Evolutionary conservation across 2,329 filamentous ascomycete species (phyloP).

Genomic region (Sporothrix brunneoviolacea): DNA sequence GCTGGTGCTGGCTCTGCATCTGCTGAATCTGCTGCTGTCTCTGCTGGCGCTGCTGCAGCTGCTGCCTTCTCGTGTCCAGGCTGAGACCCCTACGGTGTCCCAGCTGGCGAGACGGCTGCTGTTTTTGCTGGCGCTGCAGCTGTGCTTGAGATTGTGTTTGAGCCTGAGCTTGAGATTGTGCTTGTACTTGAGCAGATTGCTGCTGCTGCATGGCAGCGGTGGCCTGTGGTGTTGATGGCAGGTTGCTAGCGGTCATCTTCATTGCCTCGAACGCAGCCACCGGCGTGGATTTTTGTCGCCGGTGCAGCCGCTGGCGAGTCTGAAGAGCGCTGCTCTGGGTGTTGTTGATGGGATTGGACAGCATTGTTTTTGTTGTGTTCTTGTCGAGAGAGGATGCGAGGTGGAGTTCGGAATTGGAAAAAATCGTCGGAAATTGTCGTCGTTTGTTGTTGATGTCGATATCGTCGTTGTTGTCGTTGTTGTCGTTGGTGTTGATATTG

Average conservation of each 20-base stretch:
- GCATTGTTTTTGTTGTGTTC: slow-evolving; percentile 24
- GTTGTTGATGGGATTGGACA: slow-evolving; percentile 47
- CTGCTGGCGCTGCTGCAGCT: slow-evolving; percentile 32
- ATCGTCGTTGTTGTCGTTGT: slow-evolving; percentile 6
- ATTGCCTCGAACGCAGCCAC: slow-evolving; percentile 63
- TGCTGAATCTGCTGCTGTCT: slow-evolving; percentile 18
- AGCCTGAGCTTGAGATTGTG: slow-evolving; percentile 6
- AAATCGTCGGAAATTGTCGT: slow-evolving; percentile 15
- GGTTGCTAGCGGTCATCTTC: slow-evolving; percentile 51
- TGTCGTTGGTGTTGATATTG: slow-evolving; percentile 12
- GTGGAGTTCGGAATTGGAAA: slow-evolving; percentile 25
- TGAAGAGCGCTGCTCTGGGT: slow-evolving; percentile 49
- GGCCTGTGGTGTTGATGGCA: slow-evolving; percentile 43
- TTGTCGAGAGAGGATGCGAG: slow-evolving; percentile 13
- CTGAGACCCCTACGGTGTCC: slow-evolving; percentile 78
- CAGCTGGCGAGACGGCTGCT: slow-evolving; percentile 33
- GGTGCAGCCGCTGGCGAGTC: slow-evolving; percentile 67
- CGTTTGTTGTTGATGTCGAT: slow-evolving; percentile 9
- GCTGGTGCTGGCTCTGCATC: slow-evolving; percentile 13
- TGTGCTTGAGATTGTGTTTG: not conserved
- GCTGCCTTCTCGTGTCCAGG: slow-evolving; percentile 65
- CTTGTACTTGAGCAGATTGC: slow-evolving; percentile 4
- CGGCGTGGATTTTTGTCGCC: slow-evolving; percentile 82
- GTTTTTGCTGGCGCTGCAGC: slow-evolving; percentile 25
- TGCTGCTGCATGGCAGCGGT: slow-evolving; percentile 24